phyloP scores from a whole-genome alignment of 139 green algal genomes.

The Picochlorum sp. region DNA sequence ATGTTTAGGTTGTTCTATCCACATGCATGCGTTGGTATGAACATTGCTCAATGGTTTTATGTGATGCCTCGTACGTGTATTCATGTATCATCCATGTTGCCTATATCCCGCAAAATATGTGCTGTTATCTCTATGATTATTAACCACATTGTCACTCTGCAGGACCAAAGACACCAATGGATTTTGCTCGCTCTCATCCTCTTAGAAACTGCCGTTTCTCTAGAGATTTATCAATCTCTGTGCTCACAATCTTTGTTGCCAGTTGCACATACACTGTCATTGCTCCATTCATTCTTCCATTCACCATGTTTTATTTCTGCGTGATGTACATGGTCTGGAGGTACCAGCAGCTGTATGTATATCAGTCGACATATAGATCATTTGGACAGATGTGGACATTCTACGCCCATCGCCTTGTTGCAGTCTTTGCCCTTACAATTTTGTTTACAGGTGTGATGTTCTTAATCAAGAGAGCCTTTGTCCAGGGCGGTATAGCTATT shows the following conservation, averaged over 20 bases:
- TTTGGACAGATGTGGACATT: conserved; percentile 25
- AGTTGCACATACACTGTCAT: conserved; percentile 41
- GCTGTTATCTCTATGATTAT: background rate
- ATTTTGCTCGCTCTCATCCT: conserved; percentile 9
- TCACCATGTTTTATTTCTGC: conserved; percentile 48
- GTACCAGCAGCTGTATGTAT: conserved; percentile 54
- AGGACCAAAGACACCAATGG: conserved; percentile 19
- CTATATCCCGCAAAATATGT: background rate
- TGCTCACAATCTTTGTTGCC: conserved; percentile 9
- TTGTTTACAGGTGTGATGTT: conserved; percentile 37
- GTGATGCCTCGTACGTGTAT: background rate
- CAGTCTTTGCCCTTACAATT: conserved; percentile 34
- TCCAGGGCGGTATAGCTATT: conserved; percentile 13
- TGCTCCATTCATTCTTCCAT: conserved; percentile 53
- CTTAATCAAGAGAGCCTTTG: conserved; percentile 35
- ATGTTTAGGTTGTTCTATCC: conserved; percentile 41
- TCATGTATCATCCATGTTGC: background rate
- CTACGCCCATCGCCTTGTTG: conserved; percentile 21
- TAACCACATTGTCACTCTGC: background rate
- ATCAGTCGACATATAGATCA: conserved; percentile 30
- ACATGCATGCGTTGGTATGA: conserved; percentile 9
- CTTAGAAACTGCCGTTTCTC: conserved; percentile 23
- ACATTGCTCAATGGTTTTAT: conserved; percentile 17
- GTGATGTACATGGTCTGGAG: conserved; percentile 39
- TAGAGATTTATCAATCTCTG: conserved; percentile 22